Evolutionary conservation across 208 protist genomes (phyloP), one percentile per base, ranked within the genome.

Genomic region (Balamuthia mandrillaris): DNA sequence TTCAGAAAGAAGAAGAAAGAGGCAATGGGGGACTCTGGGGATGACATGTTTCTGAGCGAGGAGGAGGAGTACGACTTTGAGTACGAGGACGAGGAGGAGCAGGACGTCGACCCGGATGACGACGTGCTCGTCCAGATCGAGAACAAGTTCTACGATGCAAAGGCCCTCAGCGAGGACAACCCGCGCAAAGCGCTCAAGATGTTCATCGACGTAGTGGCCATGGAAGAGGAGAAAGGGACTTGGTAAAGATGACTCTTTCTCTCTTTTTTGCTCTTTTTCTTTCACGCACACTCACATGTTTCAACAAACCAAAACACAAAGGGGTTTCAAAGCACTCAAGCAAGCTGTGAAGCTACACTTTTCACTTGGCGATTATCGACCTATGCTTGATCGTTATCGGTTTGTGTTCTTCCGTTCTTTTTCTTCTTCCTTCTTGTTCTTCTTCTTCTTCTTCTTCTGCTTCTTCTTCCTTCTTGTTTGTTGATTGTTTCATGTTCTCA

Each of bases 11-110:
- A n/a, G n/a, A n/a, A n/a, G n/a, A n/a, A n/a, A n/a, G n/a, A n/a
- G n/a, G n/a, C n/a, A n/a, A n/a, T n/a, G n/a, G n/a, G n/a, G n/a
- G n/a, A n/a, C n/a, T n/a, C n/a, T 37, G 47, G 47, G 14, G 58
- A 66, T 35, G 58, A 39, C 21, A 66, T 66, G 58, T 16, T 66
- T 12, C 3, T 66, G 58, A 66, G 58, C n/a, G 68, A 78, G 9
- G 77, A 83, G 39, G 77, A 83, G 10, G 77, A 83, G 24, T 83
- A 83, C 31, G 77, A 54, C 51, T 83, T 83, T 42, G 77, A 83
- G 9, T 83, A 83, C 27, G 77, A 83, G 3, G 77, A 24, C 7
- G 41, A 39, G 1, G 77, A 66, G 9, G 27, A 79, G 24, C 24
- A 79, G 45, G 31, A 16, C 63, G 33, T 56, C 16, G 77, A 83